Conservation (phyloP, 805 yeast species). For the Lipomyces starkeyi region DNA sequence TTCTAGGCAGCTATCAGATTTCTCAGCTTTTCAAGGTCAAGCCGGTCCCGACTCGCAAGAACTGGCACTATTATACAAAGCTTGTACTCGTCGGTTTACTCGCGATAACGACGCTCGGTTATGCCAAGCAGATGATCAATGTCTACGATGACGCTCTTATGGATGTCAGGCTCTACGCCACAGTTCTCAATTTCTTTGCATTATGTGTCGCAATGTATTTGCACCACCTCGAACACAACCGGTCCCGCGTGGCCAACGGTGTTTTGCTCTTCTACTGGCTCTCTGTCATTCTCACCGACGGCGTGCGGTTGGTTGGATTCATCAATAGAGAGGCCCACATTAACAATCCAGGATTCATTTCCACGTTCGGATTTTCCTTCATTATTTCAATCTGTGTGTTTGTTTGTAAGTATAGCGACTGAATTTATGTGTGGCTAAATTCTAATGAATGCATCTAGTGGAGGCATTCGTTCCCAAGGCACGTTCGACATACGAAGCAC, state of each 20-base stretch:
- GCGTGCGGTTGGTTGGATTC: slow-evolving; percentile 57
- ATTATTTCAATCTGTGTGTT: slow-evolving; percentile 32
- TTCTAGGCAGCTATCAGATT: not conserved
- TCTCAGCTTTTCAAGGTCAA: slow-evolving; percentile 35
- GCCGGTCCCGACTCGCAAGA: slow-evolving; percentile 37
- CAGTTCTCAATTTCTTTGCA: slow-evolving; percentile 52
- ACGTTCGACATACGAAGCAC: slow-evolving; percentile 43
- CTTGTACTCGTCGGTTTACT: slow-evolving; percentile 39
- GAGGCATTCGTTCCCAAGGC: slow-evolving; percentile 54
- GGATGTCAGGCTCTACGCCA: slow-evolving; percentile 47
- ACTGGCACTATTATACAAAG: slow-evolving; percentile 39
- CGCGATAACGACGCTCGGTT: slow-evolving; percentile 32
- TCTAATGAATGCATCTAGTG: slow-evolving; percentile 50
- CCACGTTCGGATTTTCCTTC: slow-evolving; percentile 34
- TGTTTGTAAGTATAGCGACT: slow-evolving; percentile 22
- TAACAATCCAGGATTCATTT: slow-evolving; percentile 28
- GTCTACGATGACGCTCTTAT: slow-evolving; percentile 44
- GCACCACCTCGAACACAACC: slow-evolving; percentile 74
- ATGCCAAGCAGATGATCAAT: slow-evolving; percentile 33
- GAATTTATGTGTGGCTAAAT: slow-evolving; percentile 44
- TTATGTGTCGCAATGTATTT: slow-evolving; percentile 59
- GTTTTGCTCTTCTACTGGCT: slow-evolving; percentile 79
- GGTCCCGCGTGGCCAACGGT: slow-evolving; percentile 69
- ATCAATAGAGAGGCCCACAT: slow-evolving; percentile 35
- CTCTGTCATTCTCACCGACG: slow-evolving; percentile 49